phyloP scores from a whole-genome alignment of 2,329 filamentous ascomycete genomes.

The Phialophora macrospora region DNA sequence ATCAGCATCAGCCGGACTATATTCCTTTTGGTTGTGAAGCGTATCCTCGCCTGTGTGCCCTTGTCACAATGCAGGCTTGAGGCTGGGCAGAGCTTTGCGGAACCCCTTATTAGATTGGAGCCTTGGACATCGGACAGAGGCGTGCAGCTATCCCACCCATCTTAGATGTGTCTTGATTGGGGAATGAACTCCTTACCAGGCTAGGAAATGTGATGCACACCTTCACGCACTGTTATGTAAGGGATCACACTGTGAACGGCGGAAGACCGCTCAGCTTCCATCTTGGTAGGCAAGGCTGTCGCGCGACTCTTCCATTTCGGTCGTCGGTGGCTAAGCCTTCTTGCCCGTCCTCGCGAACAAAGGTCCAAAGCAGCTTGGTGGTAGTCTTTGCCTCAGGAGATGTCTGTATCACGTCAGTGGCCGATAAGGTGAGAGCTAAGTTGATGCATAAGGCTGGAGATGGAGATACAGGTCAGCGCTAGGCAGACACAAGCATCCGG shows the following conservation, averaged over 20 bases:
- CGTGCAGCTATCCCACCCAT: neutral
- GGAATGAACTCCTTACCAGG: neutral
- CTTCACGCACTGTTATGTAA: neutral
- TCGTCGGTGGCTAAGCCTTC: neutral
- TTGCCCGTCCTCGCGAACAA: neutral
- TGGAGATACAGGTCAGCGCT: neutral
- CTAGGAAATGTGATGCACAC: neutral
- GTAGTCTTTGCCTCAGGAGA: neutral
- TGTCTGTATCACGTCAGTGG: slow-evolving; percentile 3
- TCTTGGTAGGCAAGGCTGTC: neutral
- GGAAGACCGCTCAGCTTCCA: neutral
- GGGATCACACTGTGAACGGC: neutral
- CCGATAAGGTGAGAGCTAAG: neutral
- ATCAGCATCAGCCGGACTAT: neutral
- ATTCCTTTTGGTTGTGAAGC: neutral
- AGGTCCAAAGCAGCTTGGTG: neutral
- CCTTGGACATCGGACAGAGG: neutral
- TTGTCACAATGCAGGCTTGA: neutral
- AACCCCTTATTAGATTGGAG: neutral
- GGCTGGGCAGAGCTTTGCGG: neutral
- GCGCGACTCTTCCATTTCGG: neutral
- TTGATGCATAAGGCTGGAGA: neutral
- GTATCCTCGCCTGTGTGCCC: neutral
- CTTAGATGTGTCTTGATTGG: neutral
- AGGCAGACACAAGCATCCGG: neutral